These are phyloP conservation scores for Diaporthe sp. DNA, from an alignment of 2,329 filamentous ascomycete species.

Conservation along the genomic window DNA sequence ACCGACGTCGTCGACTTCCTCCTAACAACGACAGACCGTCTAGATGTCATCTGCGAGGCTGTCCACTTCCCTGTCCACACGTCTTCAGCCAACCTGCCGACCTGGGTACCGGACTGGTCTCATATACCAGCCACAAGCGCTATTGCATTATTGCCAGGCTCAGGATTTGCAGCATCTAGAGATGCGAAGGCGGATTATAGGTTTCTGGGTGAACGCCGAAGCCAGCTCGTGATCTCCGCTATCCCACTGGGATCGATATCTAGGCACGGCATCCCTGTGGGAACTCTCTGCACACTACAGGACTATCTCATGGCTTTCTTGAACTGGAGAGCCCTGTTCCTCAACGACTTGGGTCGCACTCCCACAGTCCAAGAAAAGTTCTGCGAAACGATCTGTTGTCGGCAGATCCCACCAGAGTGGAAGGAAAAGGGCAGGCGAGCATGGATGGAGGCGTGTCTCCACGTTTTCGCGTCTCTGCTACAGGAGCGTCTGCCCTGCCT, in stretches of 20 bases:
- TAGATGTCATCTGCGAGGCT: conserved; percentile 49
- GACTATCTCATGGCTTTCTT: conserved; percentile 49
- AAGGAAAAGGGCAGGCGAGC: not conserved
- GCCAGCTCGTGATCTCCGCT: conserved; percentile 44
- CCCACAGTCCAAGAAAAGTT: not conserved
- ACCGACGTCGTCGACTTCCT: conserved; percentile 47
- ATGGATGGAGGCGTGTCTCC: not conserved
- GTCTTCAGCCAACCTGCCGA: conserved; percentile 42
- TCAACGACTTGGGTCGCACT: conserved; percentile 4
- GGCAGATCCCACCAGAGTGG: not conserved
- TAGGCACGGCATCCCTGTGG: conserved; percentile 42
- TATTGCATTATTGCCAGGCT: conserved; percentile 32
- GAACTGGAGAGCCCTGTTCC: conserved; percentile 46
- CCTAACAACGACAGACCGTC: conserved; percentile 38
- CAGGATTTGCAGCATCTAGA: conserved; percentile 39
- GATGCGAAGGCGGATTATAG: conserved; percentile 38
- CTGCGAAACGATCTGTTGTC: not conserved
- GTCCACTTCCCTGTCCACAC: conserved; percentile 46
- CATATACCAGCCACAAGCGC: conserved; percentile 39
- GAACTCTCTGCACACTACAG: conserved; percentile 40
- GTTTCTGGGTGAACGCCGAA: conserved; percentile 40
- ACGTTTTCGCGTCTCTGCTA: not conserved
- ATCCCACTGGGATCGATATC: conserved; percentile 42
- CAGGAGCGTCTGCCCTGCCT: not conserved
- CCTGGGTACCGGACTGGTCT: conserved; percentile 51